These are phyloP conservation scores for Daldinia eschscholtzii DNA, from an alignment of 2,329 filamentous ascomycete species.

Conservation along the genomic window DNA sequence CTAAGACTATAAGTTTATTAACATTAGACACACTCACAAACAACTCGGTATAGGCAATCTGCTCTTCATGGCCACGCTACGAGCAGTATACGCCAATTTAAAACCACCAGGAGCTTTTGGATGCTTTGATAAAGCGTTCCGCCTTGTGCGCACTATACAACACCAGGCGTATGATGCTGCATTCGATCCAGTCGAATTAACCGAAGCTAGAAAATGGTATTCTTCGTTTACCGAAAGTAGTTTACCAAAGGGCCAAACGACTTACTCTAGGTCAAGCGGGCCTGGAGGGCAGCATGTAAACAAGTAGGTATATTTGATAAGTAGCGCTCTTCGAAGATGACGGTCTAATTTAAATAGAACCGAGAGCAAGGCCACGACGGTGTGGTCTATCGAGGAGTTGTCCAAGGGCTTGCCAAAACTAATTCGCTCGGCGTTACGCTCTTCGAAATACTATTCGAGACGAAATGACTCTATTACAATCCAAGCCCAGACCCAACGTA, in stretches of 20 bases:
- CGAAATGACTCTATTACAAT: constrained; percentile 66
- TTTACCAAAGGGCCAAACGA: constrained; percentile 66
- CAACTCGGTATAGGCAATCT: background rate
- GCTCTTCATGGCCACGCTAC: constrained; percentile 26
- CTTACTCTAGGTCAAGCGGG: constrained; percentile 70
- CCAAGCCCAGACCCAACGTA: constrained; percentile 67
- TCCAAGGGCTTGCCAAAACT: constrained; percentile 60
- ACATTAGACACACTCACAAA: background rate
- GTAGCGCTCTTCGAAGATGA: background rate
- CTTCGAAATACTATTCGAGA: constrained; percentile 67
- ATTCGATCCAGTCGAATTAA: constrained; percentile 64
- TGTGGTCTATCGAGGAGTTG: constrained; percentile 64
- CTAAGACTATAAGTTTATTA: background rate
- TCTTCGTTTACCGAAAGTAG: constrained; percentile 57
- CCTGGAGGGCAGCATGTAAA: constrained; percentile 74
- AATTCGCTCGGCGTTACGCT: constrained; percentile 61
- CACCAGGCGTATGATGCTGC: constrained; percentile 63
- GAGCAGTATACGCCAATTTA: constrained; percentile 3
- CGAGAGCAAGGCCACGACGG: constrained; percentile 70
- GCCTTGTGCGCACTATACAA: constrained; percentile 38
- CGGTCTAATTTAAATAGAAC: constrained; percentile 58
- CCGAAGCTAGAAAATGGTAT: constrained; percentile 66
- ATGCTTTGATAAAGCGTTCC: constrained; percentile 6
- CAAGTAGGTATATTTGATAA: constrained; percentile 60
- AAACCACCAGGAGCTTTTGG: background rate